phyloP scores from a whole-genome alignment of 805 yeast genomes.

The Hanseniaspora taiwanica region DNA sequence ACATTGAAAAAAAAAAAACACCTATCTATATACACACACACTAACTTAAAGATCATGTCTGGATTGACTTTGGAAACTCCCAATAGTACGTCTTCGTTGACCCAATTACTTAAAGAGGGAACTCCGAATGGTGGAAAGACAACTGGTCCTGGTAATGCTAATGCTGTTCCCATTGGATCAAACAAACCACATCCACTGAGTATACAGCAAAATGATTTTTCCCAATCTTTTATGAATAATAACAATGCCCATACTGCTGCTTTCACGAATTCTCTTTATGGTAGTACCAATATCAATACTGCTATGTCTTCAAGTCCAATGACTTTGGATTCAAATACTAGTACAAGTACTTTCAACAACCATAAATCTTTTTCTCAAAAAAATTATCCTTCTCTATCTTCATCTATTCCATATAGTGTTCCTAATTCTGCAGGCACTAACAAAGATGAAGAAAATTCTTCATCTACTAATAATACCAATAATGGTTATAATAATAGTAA shows the following conservation, averaged over 20 bases:
- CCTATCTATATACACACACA: neutral
- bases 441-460: too few species aligned
- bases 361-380: constrained; percentile 9
- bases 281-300: neutral
- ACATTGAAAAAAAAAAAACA: neutral
- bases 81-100: constrained; percentile 14
- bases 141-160: too few species aligned
- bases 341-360: constrained; percentile 4
- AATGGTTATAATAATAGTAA: neutral
- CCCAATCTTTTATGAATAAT: constrained; percentile 21
- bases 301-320: constrained; percentile 1
- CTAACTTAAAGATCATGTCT: too few species aligned
- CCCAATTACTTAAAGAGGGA: constrained; percentile 21
- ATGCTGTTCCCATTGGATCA: too few species aligned
- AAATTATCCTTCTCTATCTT: constrained; percentile 35
- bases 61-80: too few species aligned
- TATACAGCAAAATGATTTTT: constrained; percentile 8
- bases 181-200: constrained; percentile 8
- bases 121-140: neutral
- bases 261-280: constrained; percentile 15
- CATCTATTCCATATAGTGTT: constrained; percentile 56
- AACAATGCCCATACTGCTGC: constrained; percentile 26
- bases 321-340: constrained; percentile 2
- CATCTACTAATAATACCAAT: neutral
- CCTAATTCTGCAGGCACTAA: too few species aligned